Evolutionary conservation across 345 rosid species (phyloP).

Genomic region (Carallia pectinifolia): DNA sequence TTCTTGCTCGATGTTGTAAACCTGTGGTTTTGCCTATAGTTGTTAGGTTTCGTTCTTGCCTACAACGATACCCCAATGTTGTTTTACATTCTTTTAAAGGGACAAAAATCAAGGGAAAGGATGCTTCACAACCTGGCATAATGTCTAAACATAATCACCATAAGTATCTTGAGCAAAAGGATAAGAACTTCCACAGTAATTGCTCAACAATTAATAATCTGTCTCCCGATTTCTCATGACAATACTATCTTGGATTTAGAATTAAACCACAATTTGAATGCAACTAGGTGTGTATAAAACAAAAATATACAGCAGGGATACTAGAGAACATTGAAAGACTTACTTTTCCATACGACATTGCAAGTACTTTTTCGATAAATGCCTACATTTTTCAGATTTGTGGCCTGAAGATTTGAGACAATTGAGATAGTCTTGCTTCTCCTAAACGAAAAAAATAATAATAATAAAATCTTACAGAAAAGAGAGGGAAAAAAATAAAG

Average conservation of each 20-base stretch:
- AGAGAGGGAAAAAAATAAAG: background rate
- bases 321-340: slow-evolving; percentile 24
- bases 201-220: too few species aligned
- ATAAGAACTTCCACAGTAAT: too few species aligned
- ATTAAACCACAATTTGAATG: background rate
- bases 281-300: background rate
- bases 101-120: too few species aligned
- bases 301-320: background rate
- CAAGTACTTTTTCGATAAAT: slow-evolving; percentile 73
- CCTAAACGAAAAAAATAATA: slow-evolving; percentile 40
- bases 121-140: too few species aligned
- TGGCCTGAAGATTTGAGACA: slow-evolving; percentile 81
- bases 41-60: background rate
- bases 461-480: background rate
- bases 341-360: slow-evolving; percentile 93
- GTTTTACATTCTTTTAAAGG: background rate
- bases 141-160: too few species aligned
- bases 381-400: slow-evolving; percentile 72
- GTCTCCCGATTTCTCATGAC: background rate
- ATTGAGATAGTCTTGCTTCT: slow-evolving; percentile 81
- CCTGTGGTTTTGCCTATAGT: background rate
- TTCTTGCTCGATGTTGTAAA: background rate
- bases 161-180: too few species aligned
- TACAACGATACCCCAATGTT: background rate
- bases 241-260: background rate